Evolutionary conservation across 192 early-diverging fungal genomes (phyloP), one percentile per base, ranked within the genome.

Genomic region (Lobosporangium transversale): DNA sequence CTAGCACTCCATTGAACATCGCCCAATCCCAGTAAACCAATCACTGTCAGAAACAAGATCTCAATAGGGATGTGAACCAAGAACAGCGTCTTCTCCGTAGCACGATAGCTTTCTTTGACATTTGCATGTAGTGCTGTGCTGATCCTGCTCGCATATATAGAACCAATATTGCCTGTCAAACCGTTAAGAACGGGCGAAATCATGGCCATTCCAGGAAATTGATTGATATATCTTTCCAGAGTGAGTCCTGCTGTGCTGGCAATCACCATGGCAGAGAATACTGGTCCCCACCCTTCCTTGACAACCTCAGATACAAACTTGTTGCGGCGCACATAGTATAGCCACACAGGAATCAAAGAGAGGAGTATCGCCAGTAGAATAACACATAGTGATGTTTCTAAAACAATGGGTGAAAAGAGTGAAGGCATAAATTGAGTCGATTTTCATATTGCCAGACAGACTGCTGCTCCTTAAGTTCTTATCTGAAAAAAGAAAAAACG

Each of bases 141-240:
- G 48, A 94, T 88, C 12, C 93, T 79, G 11, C 91, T 91, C 0
- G 90, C 89, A 62, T 91, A 93, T 11, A 94, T 90, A 0, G 92
- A 91, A 30, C 91, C 90, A 20, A 94, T 79, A 68, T 94, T 94
- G 21, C 93, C 92, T 12, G 87, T 85, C 17, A 93, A 40, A 24
- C 90, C 90, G 64, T 89, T 89, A 31, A 91, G 58, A 11, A 92
- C 86, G 26, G 91, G 91, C 7, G 90, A 85, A 31, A 92, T 64
- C 66, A 92, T 76, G 23, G 90, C 91, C 24, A 92, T 80, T 29
- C 88, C 90, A 21, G 79, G 79, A 54, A 84, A 92, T 23, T 80
- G 65, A 44, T 89, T 87, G 27, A 92, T 83, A 61, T 86, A 92
- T 9, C 78, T 79, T 52, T 92, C 91, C 37, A 92, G 54, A 0